These are phyloP conservation scores for Aspergillus udagawae DNA, from an alignment of 2,329 filamentous ascomycete genomes.

Conservation along the genomic window DNA sequence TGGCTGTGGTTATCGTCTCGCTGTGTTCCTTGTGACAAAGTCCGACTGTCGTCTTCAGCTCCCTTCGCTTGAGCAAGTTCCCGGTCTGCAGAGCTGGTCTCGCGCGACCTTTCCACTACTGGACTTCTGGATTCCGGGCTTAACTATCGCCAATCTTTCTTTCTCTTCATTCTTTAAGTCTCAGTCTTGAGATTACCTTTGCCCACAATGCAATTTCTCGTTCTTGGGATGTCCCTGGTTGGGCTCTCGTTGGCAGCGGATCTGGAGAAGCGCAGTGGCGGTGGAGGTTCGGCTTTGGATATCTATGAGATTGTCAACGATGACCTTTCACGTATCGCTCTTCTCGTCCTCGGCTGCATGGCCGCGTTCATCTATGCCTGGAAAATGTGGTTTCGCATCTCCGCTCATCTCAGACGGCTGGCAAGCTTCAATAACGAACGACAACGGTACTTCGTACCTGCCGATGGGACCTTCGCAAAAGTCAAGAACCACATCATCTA, in stretches of 20 bases:
- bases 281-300: slow-evolving; percentile 3
- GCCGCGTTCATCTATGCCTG: slow-evolving; percentile 63
- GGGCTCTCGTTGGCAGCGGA: slow-evolving; percentile 25
- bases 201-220: slow-evolving; percentile 18
- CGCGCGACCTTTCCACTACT: slow-evolving; percentile 13
- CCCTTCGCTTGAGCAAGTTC: slow-evolving; percentile 4
- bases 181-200: not conserved
- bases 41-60: not conserved
- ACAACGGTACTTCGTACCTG: slow-evolving; percentile 71
- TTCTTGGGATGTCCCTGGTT: slow-evolving; percentile 24
- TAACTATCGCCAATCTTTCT: not conserved
- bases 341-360: slow-evolving; percentile 62
- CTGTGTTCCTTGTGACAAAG: not conserved
- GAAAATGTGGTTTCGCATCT: slow-evolving; percentile 58
- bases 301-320: slow-evolving; percentile 44
- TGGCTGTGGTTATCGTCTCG: slow-evolving; percentile 1
- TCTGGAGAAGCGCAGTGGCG: slow-evolving; percentile 23
- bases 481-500: slow-evolving; percentile 65
- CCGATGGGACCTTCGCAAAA: slow-evolving; percentile 55
- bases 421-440: slow-evolving; percentile 73
- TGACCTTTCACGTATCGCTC: slow-evolving; percentile 57
- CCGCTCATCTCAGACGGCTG: slow-evolving; percentile 68
- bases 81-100: slow-evolving; percentile 27
- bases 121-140: not conserved
- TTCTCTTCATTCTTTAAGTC: not conserved